Evolutionary conservation across 2,329 filamentous ascomycete species (phyloP).

Genomic region (Botrytis galanthina): DNA sequence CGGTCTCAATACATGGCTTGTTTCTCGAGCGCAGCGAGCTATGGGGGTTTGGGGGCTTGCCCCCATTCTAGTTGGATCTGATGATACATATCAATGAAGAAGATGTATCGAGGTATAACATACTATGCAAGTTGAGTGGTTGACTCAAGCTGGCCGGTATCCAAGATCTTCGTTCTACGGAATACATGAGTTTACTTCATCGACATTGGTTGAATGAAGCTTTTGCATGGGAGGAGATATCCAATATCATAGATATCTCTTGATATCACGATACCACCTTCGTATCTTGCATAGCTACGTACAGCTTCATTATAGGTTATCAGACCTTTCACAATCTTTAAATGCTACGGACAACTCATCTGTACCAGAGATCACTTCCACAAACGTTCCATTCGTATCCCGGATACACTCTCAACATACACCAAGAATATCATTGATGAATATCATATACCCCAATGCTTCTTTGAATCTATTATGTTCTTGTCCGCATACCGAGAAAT

Average conservation of each 20-base stretch:
- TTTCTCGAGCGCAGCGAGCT: constrained; percentile 3
- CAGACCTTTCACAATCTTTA: background rate
- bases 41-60: background rate
- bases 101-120: background rate
- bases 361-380: background rate
- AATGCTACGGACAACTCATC: background rate
- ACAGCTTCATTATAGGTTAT: constrained; percentile 1
- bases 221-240: background rate
- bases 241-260: background rate
- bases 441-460: background rate
- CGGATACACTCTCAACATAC: background rate
- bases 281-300: constrained; percentile 2
- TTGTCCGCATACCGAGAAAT: background rate
- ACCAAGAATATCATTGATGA: background rate
- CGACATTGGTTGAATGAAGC: background rate
- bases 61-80: background rate
- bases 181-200: background rate
- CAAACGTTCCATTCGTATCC: background rate
- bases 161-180: background rate
- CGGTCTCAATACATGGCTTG: background rate
- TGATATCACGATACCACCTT: background rate
- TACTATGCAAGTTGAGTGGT: background rate
- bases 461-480: background rate
- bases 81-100: background rate
- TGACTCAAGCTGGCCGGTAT: background rate